These are phyloP conservation scores for Picea mariana DNA, from an alignment of 83 land plant genomes.

Conservation along the genomic window DNA sequence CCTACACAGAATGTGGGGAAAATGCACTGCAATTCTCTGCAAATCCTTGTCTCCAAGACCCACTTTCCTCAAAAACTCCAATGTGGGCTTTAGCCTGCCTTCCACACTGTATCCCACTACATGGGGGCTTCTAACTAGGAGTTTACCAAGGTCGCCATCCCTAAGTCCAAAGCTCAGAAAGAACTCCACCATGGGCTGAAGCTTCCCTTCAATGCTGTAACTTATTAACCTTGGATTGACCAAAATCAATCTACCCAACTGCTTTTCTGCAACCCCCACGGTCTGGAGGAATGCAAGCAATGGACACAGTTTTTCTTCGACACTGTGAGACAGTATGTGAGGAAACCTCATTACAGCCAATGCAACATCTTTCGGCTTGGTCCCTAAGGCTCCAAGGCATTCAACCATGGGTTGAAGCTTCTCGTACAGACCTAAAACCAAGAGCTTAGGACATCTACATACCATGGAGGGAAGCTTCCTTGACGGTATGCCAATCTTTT, in stretches of 20 bases:
- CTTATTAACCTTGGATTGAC: conserved; percentile 87
- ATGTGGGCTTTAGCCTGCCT: conserved; percentile 70
- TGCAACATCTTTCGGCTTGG: conserved; percentile 67
- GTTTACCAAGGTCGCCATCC: conserved; percentile 60
- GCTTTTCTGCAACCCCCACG: conserved; percentile 68
- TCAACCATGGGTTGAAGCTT: conserved; percentile 79
- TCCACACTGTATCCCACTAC: conserved; percentile 91
- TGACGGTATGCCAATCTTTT: conserved; percentile 68
- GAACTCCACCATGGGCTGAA: conserved; percentile 57
- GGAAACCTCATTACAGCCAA: conserved; percentile 75
- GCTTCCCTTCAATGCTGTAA: conserved; percentile 90
- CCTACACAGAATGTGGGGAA: conserved; percentile 79
- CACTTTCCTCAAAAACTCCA: conserved; percentile 56
- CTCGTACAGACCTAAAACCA: conserved; percentile 61
- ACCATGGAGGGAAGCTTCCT: conserved; percentile 82
- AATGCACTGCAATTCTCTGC: conserved; percentile 51
- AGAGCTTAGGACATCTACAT: conserved; percentile 80
- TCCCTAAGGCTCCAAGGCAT: conserved; percentile 63
- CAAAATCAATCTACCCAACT: conserved; percentile 63
- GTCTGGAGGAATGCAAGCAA: conserved; percentile 86
- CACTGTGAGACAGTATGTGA: conserved; percentile 73
- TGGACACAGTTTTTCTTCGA: conserved; percentile 96
- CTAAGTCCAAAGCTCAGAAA: conserved; percentile 63
- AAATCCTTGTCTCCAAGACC: conserved; percentile 61
- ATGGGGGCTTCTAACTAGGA: conserved; percentile 64